Evolutionary conservation across 306 rosid species (phyloP), one percentile per base, ranked within the genome.

Genomic region (Hippophae rhamnoides): DNA sequence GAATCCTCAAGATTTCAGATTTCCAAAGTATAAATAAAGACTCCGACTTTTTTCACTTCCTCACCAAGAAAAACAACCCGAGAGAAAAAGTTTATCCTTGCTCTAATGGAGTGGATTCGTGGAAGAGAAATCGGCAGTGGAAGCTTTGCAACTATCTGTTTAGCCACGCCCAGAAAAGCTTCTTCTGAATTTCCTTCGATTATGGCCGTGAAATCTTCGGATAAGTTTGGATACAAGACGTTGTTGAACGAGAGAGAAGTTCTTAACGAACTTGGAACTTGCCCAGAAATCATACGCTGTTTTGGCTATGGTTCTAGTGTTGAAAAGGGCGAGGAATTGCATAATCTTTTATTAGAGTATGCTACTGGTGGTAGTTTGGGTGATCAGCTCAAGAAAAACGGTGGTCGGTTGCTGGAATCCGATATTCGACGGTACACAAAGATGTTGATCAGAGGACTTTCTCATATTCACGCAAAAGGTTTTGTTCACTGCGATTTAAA

Each of bases 41-140:
- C 38, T 31, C 38, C 3, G 0, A 31, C 38, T 31, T 31, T 31
- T 31, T 31, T 31, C 38, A 31, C 38, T 31, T 31, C 38, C 38
- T 31, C 38, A 31, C 38, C 38, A 31, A 31, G 4, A 31, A 31
- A 31, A 4, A 31, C 38, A 31, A 31, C 0, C 38, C 2, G 38
- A 31, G 38, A 31, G 4, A 31, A 2, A 31, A 31, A 31, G 38
- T 4, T 27, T 31, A 31, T 2, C 38, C 38, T 31, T 31, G 38
- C 38, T 31, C 38, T 4, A 2, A 13, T 23, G 50, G 11, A 10
- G 58, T 72, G 69, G 67, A 44, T 66, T 71, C 60, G 62, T 62
- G 73, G 61, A 1, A 14, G 42, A 4, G 8, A 41, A 47, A 14
- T 66, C n/a, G 70, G 70, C 12, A 10, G 48, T 10, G 70, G 70